Conservation (phyloP, 2,329 filamentous ascomycete species). For the Colletotrichum filicis region DNA sequence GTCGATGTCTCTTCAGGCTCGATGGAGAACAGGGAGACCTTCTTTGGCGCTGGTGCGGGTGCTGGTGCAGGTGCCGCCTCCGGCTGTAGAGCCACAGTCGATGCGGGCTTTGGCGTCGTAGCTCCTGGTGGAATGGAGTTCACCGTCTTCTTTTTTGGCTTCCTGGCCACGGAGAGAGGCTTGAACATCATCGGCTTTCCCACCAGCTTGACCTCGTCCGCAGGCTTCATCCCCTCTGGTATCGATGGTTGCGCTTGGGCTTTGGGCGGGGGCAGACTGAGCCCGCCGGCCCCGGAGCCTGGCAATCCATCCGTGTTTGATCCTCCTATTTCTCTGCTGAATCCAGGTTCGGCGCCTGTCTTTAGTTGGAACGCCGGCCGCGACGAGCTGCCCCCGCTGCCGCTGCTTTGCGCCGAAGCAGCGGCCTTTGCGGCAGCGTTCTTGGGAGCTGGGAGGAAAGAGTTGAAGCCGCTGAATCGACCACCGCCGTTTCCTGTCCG, state of each 20-base stretch:
- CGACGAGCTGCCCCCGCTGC: constrained; percentile 36
- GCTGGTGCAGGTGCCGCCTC: constrained; percentile 34
- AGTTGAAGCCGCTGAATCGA: constrained; percentile 84
- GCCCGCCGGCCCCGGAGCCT: constrained; percentile 38
- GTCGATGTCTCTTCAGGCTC: constrained; percentile 46
- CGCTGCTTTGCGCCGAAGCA: constrained; percentile 44
- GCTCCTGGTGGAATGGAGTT: constrained; percentile 32
- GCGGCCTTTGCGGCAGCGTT: constrained; percentile 55
- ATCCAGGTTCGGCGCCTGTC: constrained; percentile 85
- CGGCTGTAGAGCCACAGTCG: constrained; percentile 8
- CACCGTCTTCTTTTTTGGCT: constrained; percentile 73
- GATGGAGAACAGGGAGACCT: constrained; percentile 77
- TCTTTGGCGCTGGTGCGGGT: constrained; percentile 52
- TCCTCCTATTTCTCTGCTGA: constrained; percentile 76
- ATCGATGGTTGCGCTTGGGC: constrained; percentile 57
- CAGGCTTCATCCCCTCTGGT: constrained; percentile 66
- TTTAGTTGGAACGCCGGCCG: constrained; percentile 70
- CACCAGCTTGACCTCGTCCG: constrained; percentile 74
- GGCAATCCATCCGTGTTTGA: constrained; percentile 40
- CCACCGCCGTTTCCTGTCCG: constrained; percentile 66
- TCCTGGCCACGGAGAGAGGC: constrained; percentile 85
- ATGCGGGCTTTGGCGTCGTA: constrained; percentile 24
- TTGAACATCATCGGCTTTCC: constrained; percentile 90
- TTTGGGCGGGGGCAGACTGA: constrained; percentile 55
- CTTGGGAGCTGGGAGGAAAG: constrained; percentile 88